Evolutionary conservation across 306 rosid species (phyloP), one percentile per base, ranked within the genome.

Genomic region (Prunus mume): DNA sequence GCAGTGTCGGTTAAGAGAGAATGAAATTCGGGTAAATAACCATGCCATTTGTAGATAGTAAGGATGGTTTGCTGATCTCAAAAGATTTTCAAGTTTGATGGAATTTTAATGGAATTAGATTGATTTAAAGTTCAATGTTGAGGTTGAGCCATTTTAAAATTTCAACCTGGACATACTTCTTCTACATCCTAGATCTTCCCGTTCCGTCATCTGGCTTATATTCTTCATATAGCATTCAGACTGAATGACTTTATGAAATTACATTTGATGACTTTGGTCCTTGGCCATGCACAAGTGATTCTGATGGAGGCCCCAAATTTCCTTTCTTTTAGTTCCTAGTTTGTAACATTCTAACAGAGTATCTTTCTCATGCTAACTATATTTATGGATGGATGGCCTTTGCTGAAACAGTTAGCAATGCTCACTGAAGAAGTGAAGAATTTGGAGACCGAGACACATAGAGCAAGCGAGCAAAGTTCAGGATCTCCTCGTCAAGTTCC

Each of bases 1-100:
- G 73, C 97, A 91, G 77, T 96, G 91, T 85, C 97, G 96, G 54
- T 76, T 88, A 74, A 87, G 90, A 87, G 99, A 92, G 81, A 96
- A 90, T 60, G 91, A 96, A 87, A 80, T 81, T 77, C 98, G 93
- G 98, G 99, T 96, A 96, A 62, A 49, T 41, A 71, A 78, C 72
- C 25, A 11, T 60, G 46, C 77, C 79, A 51, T 51, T 74, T 78
- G 73, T 30, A 69, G 52, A 68, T 77, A 74, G 71, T 79, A 65
- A 57, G 76, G 60, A 75, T 60, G 49, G 24, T 68, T 69, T 54
- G 27, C 69, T 76, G 43, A 38, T 50, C 54, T 32, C 25, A 7
- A 46, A 70, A 71, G 72, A 27, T 76, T 74, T 54, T 19, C 27
- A 20, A 56, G 63, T 77, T 20, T 64, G 17, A 18, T 41, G 20